Evolutionary conservation across 345 rosid genomes (phyloP).

Genomic region (Anastatica hierochuntica): DNA sequence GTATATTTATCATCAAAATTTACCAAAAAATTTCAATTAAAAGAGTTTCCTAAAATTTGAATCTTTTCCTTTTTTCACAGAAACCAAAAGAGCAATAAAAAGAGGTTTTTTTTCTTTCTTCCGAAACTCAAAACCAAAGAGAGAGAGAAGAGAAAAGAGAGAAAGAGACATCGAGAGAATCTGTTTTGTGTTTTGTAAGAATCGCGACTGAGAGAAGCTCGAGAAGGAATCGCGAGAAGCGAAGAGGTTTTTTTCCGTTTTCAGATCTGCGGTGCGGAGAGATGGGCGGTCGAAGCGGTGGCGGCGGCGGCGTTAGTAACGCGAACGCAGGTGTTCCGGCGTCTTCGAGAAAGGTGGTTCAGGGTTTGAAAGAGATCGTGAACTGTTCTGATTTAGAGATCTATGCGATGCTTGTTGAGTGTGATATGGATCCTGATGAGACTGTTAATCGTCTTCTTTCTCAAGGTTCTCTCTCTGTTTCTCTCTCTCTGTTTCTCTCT

Average conservation of each 20-base stretch:
- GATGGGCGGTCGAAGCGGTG: constrained; percentile 45
- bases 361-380: constrained; percentile 84
- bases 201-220: constrained; percentile 6
- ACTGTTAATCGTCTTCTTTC: constrained; percentile 79
- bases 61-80: not conserved
- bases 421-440: constrained; percentile 92
- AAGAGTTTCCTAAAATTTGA: constrained; percentile 8
- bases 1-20: not conserved
- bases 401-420: constrained; percentile 80
- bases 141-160: not conserved
- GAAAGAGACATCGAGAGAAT: not conserved
- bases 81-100: not conserved
- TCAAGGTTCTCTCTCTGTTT: constrained; percentile 39
- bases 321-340: constrained; percentile 53
- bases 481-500: not conserved
- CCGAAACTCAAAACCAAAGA: not conserved
- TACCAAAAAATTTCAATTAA: not conserved
- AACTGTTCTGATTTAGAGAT: constrained; percentile 81
- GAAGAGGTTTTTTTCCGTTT: not conserved
- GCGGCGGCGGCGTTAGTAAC: constrained; percentile 30
- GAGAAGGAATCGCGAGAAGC: not conserved
- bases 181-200: not conserved
- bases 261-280: constrained; percentile 4
- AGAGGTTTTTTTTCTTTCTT: not conserved
- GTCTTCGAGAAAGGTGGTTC: constrained; percentile 59